Base-by-base conservation (phyloP, 2,329 filamentous ascomycete species). In the Mariannaea elegans region DNA sequence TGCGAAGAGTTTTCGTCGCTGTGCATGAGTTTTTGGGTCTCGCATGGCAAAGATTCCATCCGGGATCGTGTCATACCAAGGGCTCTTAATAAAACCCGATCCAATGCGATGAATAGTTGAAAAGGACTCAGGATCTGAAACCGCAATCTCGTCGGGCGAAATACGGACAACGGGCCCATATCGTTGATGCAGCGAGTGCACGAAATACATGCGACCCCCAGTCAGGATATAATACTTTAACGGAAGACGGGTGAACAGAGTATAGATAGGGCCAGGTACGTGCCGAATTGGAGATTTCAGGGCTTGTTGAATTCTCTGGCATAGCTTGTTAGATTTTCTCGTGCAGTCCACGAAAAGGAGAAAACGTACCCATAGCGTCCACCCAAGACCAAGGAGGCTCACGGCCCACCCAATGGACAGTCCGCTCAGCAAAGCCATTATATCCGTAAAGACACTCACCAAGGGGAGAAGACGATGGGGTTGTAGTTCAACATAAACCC, bases 51-150 rank as follows among this genome's bases (percentile, higher is more conserved):
- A 67, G 4, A 67, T 61, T 0, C 62, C 62, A 1, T 31, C 32
- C 12, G 2, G 36, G 16, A 0, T 36, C 32, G 1, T 31, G 6
- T 67, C 56, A n/a, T 67, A 67, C 48, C 60, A 65, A 3, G 41
- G 2, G 0, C 53, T 56, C n/a, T 67, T 67, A 7, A 54, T 4
- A n/a, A 64, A 67, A 0, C 62, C 59, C 0, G 44, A 29, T 0
- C 60, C 65, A 6, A 67, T 67, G 34, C 60, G 62, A 16, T 67
- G 65, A 2, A 67, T 59, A 1, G 46, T 32, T 1, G 53, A 46
- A 1, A 67, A 65, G 0, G 53, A 45, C 2, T 67, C 56, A 0
- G 45, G 32, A 2, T 65, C 54, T 1, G 47, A 61, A 2, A 65
- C 34, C 0, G 24, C 51, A 4, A 67, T 50, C 3, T 67, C 62